Evolutionary conservation across 2,329 filamentous ascomycete genomes (phyloP), one percentile per base, ranked within the genome.

Genomic region (Stagonosporopsis tanaceti): DNA sequence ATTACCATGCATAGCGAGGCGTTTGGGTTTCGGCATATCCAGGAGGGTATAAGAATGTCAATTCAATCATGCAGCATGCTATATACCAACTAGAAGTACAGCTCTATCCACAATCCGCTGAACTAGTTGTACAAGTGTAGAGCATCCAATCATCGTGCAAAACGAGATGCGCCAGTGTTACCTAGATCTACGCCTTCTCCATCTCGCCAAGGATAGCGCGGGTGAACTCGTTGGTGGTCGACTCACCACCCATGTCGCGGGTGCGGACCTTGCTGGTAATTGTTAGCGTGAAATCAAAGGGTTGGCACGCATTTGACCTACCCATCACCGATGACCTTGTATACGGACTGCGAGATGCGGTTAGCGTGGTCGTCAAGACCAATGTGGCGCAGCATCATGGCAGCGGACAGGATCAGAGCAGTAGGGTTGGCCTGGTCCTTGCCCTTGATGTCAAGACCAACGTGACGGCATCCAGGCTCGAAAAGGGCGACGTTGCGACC

Each of bases 341-440:
- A 89, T 44, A 90, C 87, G 67, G 90, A 89, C 85, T 94, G 94
- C 79, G 92, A 96, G 81, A 98, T 97, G 77, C 95, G 89, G 87
- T 97, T 97, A 74, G 95, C 95, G 79, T 99, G 95, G 79, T 98
- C 93, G 76, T 99, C 94, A 48, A 99, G 90, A 70, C 95, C 95
- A 67, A 99, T 87, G 83, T 99, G 95, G 77, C 95, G 90, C 78
- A 99, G 87, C 72, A 99, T 89, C 95, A 99, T 99, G 77, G 92
- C 91, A 66, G 93, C 93, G 59, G 92, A 97, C 64, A 99, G 90
- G 69, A 99, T 87, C 84, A 99, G 85, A 65, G 95, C 95, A 54
- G 93, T 97, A 51, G 95, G 95, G 87, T 99, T 99, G 67, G 95
- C 95, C 84, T 98, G 93, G 81, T 97, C 93, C 86, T 97, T 97